Conservation (phyloP, 2,329 filamentous ascomycete species). For the Graphium sp. region DNA sequence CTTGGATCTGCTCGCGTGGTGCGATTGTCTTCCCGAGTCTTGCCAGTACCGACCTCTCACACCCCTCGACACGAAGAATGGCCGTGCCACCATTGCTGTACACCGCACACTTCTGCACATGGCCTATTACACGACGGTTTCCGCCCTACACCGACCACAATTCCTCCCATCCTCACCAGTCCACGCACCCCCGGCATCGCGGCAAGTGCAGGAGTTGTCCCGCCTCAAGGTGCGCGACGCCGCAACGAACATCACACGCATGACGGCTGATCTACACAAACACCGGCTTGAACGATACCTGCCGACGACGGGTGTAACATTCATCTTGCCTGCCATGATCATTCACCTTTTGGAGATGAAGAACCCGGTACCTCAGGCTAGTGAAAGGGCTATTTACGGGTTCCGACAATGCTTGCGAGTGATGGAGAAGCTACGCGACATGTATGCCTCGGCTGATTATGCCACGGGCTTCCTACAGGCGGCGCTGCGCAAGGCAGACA, state of each 20-base stretch:
- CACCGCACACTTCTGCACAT: slow-evolving; percentile 83
- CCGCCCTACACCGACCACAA: slow-evolving; percentile 78
- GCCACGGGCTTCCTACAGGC: slow-evolving; percentile 91
- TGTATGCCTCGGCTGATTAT: slow-evolving; percentile 88
- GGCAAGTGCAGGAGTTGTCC: slow-evolving; percentile 67
- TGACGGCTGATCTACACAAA: slow-evolving; percentile 60
- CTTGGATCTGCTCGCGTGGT: slow-evolving; percentile 63
- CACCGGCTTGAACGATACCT: slow-evolving; percentile 62
- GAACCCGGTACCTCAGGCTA: slow-evolving; percentile 54
- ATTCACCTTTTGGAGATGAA: slow-evolving; percentile 90
- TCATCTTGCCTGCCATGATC: slow-evolving; percentile 81
- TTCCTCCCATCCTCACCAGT: slow-evolving; percentile 60
- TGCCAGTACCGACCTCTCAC: slow-evolving; percentile 49
- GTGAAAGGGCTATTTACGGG: slow-evolving; percentile 57
- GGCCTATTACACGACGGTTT: slow-evolving; percentile 84
- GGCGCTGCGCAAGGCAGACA: slow-evolving; percentile 72
- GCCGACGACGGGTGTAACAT: slow-evolving; percentile 80
- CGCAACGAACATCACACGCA: slow-evolving; percentile 70
- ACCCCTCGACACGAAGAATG: slow-evolving; percentile 38
- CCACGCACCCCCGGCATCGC: slow-evolving; percentile 32
- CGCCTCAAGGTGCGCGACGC: slow-evolving; percentile 69
- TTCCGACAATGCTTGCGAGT: slow-evolving; percentile 90
- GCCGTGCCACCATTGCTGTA: slow-evolving; percentile 42
- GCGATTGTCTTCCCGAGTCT: slow-evolving; percentile 49
- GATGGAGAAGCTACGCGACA: slow-evolving; percentile 72